Base-by-base conservation (phyloP, 176 grass and related monocot genomes). In the Oryza nivara region DNA sequence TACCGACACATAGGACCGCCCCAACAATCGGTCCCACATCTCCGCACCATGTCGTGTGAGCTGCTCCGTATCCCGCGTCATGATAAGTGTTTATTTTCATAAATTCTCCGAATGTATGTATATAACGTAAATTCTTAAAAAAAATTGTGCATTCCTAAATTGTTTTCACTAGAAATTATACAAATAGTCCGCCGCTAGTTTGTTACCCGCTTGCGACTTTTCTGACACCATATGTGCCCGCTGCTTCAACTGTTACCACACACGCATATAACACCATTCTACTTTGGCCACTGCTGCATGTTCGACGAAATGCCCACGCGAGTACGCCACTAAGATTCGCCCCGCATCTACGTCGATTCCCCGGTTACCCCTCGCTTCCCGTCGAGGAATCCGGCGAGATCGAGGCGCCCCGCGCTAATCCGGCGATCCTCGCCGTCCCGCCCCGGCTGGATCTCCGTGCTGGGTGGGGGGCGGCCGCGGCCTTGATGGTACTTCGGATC, bases 281-380 rank as follows among this genome's bases (percentile, higher is more conserved):
- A 48, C 72, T 19, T 70, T 13, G 41, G 56, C 77, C 28, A 9
- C 68, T 49, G 34, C 60, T 65, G 38, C 79, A 43, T 43, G 86
- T 86, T 89, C 86, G 87, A 83, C 83, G 90, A 80, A 92, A 86
- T 86, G 80, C 75, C 83, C 40, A 63, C 64, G 63, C 80, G 83
- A 82, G 52, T 49, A 16, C 78, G 73, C 75, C 75, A 65, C 80
- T 83, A 36, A 90, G 89, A 87, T 87, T 86, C 61, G 80, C 17
- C 17, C 22, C 73, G 73, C 83, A 23, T 78, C 88, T 61, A 32
- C 74, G 13, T 40, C 69, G 75, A 87, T 86, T 89, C 64, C 69
- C 26, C 52, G 48, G 48, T 14, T 56, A 11, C 44, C 58, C 6
- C 61, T 25, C 28, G 3, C 17, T 7, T 46, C 10, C 49, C 23